Evolutionary conservation across 2,329 filamentous ascomycete genomes (phyloP), one percentile per base, ranked within the genome.

Genomic region (Metarhizium anisopliae): DNA sequence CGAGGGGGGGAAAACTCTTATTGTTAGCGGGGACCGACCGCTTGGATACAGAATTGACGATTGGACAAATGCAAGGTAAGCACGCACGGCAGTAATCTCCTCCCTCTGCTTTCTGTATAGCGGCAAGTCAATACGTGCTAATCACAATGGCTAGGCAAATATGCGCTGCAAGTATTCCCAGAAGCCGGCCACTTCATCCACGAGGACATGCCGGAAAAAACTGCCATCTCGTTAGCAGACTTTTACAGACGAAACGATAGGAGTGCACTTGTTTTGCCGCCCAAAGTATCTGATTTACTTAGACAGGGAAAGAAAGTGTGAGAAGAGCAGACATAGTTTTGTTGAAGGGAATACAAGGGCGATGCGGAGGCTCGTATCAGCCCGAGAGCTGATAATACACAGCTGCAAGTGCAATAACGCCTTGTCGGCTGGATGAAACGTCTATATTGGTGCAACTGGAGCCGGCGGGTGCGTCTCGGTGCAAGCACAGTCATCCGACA

Each of bases 101-200:
- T 29, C 6, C 6, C 30, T 40, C 38, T n/a, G 14, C 6, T 25
- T 30, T 13, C 5, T 11, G 38, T 14, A 16, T 11, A 14, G 38
- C 11, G 13, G 38, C 4, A 16, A 40, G 13, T 7, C 13, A 13
- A 36, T 7, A 13, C 5, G 10, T 14, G 18, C 51, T 43, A 13
- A 29, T 14, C 5, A 35, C 20, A 11, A 16, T 2, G 14, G 13
- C 14, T 14, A 84, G 87, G 92, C 5, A 97, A 97, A 78, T 99
- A 97, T 67, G 91, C 95, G 56, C 76, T 99, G 50, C 89, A 96
- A 63, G 92, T 99, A 6, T 89, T 97, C 64, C 92, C 94, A 0
- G 90, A 96, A 68, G 91, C 94, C 1, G 94, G 94, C 0, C 94
- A 99, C 70, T 99, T 99, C 66, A 84, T 99, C 55, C 94, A 99